These are phyloP conservation scores for Sporothrix pseudoabietina DNA, from an alignment of 2,329 filamentous ascomycete genomes.

Conservation along the genomic window DNA sequence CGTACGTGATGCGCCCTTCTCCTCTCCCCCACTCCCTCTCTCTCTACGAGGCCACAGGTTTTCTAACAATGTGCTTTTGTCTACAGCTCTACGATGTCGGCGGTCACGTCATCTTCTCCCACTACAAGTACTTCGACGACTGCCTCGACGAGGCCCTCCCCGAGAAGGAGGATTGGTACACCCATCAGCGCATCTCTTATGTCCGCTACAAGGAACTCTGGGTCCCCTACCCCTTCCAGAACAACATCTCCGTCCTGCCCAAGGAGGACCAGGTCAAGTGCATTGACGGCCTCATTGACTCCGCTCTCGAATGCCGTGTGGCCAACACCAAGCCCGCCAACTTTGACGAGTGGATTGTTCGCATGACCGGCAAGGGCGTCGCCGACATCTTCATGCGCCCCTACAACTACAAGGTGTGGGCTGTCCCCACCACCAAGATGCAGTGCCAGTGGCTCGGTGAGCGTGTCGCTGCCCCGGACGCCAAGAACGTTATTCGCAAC, in stretches of 20 bases:
- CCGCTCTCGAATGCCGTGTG: constrained; percentile 82
- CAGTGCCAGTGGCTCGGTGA: constrained; percentile 98
- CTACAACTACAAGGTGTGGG: constrained; percentile 99
- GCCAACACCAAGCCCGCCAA: constrained; percentile 89
- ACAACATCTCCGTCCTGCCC: constrained; percentile 98
- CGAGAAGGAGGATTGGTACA: constrained; percentile 93
- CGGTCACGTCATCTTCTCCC: constrained; percentile 97
- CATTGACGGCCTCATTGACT: constrained; percentile 94
- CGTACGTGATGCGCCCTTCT: constrained; percentile 62
- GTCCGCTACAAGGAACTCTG: constrained; percentile 94
- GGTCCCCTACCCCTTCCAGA: constrained; percentile 99
- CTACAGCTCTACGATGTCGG: constrained; percentile 93
- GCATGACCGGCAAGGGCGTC: constrained; percentile 85
- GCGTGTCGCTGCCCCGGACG: constrained; percentile 93
- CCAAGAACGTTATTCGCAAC: constrained; percentile 92
- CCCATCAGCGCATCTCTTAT: constrained; percentile 97
- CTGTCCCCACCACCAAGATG: constrained; percentile 98
- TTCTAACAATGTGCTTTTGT: constrained; percentile 20
- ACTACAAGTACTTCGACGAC: constrained; percentile 99
- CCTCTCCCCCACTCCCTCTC: constrained; percentile 12
- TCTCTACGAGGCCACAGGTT: background rate
- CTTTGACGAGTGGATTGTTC: constrained; percentile 98
- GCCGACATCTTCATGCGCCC: constrained; percentile 98
- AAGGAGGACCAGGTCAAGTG: constrained; percentile 96
- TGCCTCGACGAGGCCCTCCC: constrained; percentile 96